A percentile compares a stretch with the other conserved stretches of the same genome.
Conservation (phyloP, 1,284 basidiomycete species). For the Ceratobasidium theobromae region DNA sequence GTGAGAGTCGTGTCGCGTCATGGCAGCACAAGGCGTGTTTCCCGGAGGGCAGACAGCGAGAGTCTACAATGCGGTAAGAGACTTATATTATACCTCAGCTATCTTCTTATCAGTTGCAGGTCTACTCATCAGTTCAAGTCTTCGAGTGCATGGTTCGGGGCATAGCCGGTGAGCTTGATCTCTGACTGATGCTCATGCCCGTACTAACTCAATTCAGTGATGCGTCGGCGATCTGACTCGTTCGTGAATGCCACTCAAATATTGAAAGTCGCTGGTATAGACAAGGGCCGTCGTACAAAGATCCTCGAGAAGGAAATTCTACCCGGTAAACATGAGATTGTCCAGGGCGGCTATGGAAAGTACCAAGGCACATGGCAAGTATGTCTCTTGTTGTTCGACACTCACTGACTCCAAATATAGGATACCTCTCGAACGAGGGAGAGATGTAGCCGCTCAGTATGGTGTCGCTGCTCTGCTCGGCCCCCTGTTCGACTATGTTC, state of each 20-base stretch:
- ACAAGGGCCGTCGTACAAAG: slow-evolving; percentile 95
- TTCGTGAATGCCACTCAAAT: slow-evolving; percentile 99
- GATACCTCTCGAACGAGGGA: slow-evolving; percentile 90
- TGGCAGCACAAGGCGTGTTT: slow-evolving; percentile 33
- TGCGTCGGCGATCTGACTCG: slow-evolving; percentile 92
- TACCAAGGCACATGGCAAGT: slow-evolving; percentile 97
- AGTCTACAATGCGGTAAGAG: slow-evolving; percentile 71
- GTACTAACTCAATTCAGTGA: slow-evolving; percentile 61
- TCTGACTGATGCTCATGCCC: neutral
- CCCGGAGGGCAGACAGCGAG: slow-evolving; percentile 38
- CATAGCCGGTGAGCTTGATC: slow-evolving; percentile 54
- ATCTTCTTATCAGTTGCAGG: neutral
- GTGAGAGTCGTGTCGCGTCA: slow-evolving; percentile 32
- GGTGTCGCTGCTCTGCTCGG: slow-evolving; percentile 81
- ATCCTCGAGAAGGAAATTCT: slow-evolving; percentile 98
- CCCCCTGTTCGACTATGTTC: slow-evolving; percentile 89
- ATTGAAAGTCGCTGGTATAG: slow-evolving; percentile 96
- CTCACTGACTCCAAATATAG: slow-evolving; percentile 47
- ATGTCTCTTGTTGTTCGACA: slow-evolving; percentile 10
- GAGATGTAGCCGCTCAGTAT: slow-evolving; percentile 87
- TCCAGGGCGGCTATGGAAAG: slow-evolving; percentile 98
- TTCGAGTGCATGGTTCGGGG: slow-evolving; percentile 97
- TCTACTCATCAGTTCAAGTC: slow-evolving; percentile 87
- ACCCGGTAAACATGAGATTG: slow-evolving; percentile 95
- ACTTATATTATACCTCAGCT: neutral